A percentile compares a stretch with the other conserved stretches of the same genome.
Evolutionary conservation across 1,284 basidiomycete genomes (phyloP).

Genomic region (Fistulina hepatica): DNA sequence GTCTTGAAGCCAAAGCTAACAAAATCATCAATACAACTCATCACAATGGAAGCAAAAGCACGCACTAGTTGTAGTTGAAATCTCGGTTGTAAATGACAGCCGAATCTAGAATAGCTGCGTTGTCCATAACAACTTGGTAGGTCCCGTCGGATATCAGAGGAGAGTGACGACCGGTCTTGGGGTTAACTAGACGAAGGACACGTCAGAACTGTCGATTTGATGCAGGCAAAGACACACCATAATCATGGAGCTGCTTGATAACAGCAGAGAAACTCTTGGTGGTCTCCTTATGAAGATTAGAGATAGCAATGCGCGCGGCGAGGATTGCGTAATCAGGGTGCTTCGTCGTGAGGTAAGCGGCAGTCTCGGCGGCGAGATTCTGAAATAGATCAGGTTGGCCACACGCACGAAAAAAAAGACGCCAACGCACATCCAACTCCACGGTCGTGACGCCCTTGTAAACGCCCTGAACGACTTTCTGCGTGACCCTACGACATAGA

Average conservation of each 20-base stretch:
- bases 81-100: conserved; percentile 98
- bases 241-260: conserved; percentile 83
- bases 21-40: conserved; percentile 4
- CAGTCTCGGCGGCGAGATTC: conserved; percentile 95
- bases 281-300: conserved; percentile 98
- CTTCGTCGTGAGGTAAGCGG: conserved; percentile 93
- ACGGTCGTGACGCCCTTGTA: conserved; percentile 96
- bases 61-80: conserved; percentile 89
- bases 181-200: conserved; percentile 76
- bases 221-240: conserved; percentile 44
- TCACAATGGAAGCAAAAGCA: not conserved
- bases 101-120: conserved; percentile 81
- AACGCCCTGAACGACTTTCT: conserved; percentile 93
- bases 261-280: conserved; percentile 95
- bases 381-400: conserved; percentile 21
- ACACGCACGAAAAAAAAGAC: not conserved
- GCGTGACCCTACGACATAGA: conserved; percentile 53
- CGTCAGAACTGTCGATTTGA: conserved; percentile 4
- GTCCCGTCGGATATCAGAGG: conserved; percentile 90
- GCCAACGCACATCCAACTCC: conserved; percentile 77
- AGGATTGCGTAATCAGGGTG: conserved; percentile 98
- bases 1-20: conserved; percentile 98
- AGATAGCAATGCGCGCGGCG: conserved; percentile 96
- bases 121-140: conserved; percentile 75
- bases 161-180: conserved; percentile 82